A percentile compares a stretch with the other conserved stretches of the same genome.
Conservation (phyloP, 1,284 basidiomycete genomes). For the Sporisorium iseilematis-ciliati region DNA sequence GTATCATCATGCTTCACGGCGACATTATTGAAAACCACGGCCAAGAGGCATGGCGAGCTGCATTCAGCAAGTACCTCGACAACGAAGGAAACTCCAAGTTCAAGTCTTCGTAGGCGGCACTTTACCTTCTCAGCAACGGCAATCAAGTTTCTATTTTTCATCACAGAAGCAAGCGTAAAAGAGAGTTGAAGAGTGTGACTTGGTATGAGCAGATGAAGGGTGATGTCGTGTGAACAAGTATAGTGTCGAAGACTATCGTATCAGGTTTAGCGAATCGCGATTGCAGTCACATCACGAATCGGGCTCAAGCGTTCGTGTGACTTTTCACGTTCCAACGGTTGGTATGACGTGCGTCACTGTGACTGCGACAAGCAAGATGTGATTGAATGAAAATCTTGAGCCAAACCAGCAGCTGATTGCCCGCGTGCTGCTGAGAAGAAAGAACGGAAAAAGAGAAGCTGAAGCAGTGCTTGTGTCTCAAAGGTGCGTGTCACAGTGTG, state of each 20-base stretch:
- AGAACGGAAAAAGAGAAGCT: not conserved
- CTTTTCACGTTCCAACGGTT: conserved; percentile 10
- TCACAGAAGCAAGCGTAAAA: too few relatives aligned
- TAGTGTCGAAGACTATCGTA: not conserved
- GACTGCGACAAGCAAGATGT: not conserved
- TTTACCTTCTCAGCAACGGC: not conserved
- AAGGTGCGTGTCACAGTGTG: too few relatives aligned
- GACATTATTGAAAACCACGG: conserved; percentile 84
- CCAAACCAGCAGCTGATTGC: not conserved
- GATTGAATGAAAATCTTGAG: not conserved
- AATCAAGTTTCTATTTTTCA: too few relatives aligned
- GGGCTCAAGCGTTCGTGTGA: not conserved
- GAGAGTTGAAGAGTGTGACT: too few relatives aligned
- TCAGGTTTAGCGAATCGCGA: conserved; percentile 6
- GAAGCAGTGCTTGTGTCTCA: not conserved
- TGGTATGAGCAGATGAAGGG: not conserved
- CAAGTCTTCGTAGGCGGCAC: conserved; percentile 22
- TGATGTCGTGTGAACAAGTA: conserved; percentile 8
- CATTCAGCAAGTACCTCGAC: conserved; percentile 54
- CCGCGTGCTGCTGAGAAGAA: not conserved
- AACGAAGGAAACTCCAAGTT: conserved; percentile 51
- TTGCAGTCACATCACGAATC: not conserved
- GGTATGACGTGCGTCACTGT: conserved; percentile 12
- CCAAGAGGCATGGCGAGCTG: conserved; percentile 76
- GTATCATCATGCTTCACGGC: conserved; percentile 93